Base-by-base conservation (phyloP, 352 stramenopile species). In the Globisporangium heterothallicum region DNA sequence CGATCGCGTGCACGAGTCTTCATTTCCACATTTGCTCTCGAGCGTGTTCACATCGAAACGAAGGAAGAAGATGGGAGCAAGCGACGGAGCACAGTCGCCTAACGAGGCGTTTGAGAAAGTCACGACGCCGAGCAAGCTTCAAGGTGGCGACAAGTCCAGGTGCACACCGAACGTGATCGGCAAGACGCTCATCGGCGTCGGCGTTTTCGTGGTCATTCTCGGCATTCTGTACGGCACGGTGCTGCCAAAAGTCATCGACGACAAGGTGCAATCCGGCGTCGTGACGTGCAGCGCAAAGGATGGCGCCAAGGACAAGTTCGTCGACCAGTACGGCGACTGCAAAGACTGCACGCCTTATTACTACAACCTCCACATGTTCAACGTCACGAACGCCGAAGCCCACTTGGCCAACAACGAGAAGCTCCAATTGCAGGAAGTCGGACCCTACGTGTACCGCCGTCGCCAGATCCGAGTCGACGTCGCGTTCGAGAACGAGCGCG, bases 291-390 rank as follows among this genome's bases (percentile, higher is more conserved):
- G 62, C 21, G 18, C 44, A 16, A 53, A 59, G 6, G 69, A 64
- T 16, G 57, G 50, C 25, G 35, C 55, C 42, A 67, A 78, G 7
- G 57, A 75, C 18, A 50, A 43, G 26, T 86, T 67, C 56, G 14
- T 64, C 12, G 74, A 85, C 56, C 42, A 58, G 36, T 83, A 83
- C 63, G 68, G 69, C 24, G 70, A 84, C 58, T 84, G 72, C 50
- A 57, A 81, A 2, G 70, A 77, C 57, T 81, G 72, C 53, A 64
- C 61, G 43, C 72, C 70, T 29, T 79, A 73, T 65, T 81, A 81
- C 62, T 78, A 70, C 53, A 59, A 78, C 51, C 41, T 77, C 6
- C 64, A 60, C 6, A 38, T 66, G 40, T 83, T 64, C 42, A 77
- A 77, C 53, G 53, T 59, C 34, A 63, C 52, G 9, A 55, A 60